Conservation (phyloP, 2,329 filamentous ascomycete species). For the Graphilbum fragrans region DNA sequence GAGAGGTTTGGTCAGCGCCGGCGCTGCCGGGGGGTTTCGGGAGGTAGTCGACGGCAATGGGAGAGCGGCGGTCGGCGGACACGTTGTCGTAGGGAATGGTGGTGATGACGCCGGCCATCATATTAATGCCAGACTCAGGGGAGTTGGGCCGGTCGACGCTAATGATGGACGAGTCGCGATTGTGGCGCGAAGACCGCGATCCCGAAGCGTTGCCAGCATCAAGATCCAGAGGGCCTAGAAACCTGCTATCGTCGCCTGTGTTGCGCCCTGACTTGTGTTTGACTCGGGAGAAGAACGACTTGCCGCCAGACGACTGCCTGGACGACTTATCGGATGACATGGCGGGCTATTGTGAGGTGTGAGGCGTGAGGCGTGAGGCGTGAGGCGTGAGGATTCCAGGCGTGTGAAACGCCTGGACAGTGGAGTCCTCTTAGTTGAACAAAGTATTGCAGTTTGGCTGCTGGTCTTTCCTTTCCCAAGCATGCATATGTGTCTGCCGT, state of each 20-base stretch:
- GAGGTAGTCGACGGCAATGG: slow-evolving; percentile 61
- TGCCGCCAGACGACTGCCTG: slow-evolving; percentile 61
- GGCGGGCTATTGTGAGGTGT: slow-evolving; percentile 8
- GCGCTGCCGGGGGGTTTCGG: slow-evolving; percentile 29
- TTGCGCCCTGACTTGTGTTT: slow-evolving; percentile 64
- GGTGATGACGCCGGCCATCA: slow-evolving; percentile 72
- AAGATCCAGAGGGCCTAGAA: slow-evolving; percentile 40
- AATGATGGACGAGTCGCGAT: slow-evolving; percentile 57
- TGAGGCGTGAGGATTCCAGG: slow-evolving; percentile 2
- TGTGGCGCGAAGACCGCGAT: slow-evolving; percentile 66
- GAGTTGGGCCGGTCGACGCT: slow-evolving; percentile 58
- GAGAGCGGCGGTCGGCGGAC: slow-evolving; percentile 51
- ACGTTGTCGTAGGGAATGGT: slow-evolving; percentile 77
- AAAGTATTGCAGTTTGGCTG: no score
- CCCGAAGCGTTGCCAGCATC: slow-evolving; percentile 49
- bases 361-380: slow-evolving; percentile 4
- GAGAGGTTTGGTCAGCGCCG: slow-evolving; percentile 40
- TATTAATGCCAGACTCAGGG: slow-evolving; percentile 54
- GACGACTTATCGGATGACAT: slow-evolving; percentile 64
- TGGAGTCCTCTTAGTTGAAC: neutral
- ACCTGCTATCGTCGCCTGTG: slow-evolving; percentile 45
- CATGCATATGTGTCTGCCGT: neutral
- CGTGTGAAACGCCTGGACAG: slow-evolving; percentile 12
- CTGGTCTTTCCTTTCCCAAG: neutral
- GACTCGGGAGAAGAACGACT: slow-evolving; percentile 73